phyloP scores from a whole-genome alignment of 2,329 filamentous ascomycete genomes.

The Diplodia scrobiculata region DNA sequence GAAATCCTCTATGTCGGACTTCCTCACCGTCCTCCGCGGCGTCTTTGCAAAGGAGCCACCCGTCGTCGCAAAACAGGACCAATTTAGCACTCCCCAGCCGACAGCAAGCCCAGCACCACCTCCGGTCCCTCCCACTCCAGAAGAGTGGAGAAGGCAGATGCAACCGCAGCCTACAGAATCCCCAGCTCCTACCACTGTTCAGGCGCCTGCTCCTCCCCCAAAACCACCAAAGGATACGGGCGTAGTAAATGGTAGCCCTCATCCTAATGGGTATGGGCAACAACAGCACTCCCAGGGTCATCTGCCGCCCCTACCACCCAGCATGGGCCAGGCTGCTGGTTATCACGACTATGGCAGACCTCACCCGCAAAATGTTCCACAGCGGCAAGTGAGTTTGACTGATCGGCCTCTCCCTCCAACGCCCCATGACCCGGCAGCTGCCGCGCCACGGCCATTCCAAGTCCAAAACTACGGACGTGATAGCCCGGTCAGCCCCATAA shows the following conservation, averaged over 20 bases:
- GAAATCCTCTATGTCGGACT: constrained; percentile 83
- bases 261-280: constrained; percentile 32
- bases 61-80: constrained; percentile 67
- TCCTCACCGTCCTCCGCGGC: constrained; percentile 77
- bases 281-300: constrained; percentile 34
- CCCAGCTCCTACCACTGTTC: constrained; percentile 36
- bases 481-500: constrained; percentile 45
- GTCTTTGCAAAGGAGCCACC: constrained; percentile 95
- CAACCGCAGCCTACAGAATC: constrained; percentile 40
- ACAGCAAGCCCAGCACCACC: constrained; percentile 51
- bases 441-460: constrained; percentile 35
- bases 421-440: constrained; percentile 31
- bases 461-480: constrained; percentile 34
- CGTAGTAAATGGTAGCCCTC: not conserved
- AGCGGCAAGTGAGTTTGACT: constrained; percentile 35
- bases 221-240: constrained; percentile 48
- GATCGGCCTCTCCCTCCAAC: constrained; percentile 36
- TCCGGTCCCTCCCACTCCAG: constrained; percentile 71
- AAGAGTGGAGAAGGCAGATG: constrained; percentile 52
- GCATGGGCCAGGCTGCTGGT: constrained; percentile 28
- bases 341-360: constrained; percentile 32
- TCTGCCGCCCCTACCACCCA: constrained; percentile 40
- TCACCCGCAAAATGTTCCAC: constrained; percentile 33
- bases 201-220: constrained; percentile 47
- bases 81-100: constrained; percentile 36